Conservation (phyloP, 2,329 filamentous ascomycete species). For the Colletotrichum cereale region DNA sequence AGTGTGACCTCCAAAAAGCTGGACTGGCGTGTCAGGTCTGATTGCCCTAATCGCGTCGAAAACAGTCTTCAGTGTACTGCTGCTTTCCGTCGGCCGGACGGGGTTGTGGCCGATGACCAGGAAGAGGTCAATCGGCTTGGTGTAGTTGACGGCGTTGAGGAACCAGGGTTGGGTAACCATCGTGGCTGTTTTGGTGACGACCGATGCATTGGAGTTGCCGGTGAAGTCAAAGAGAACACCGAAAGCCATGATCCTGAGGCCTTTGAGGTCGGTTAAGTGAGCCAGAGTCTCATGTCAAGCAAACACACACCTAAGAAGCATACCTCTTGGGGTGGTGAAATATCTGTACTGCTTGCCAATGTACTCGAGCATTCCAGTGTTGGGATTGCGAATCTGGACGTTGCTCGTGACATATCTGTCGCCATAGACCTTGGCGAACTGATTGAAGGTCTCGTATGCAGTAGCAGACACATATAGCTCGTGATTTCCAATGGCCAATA, state of each 20-base stretch:
- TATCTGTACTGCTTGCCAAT: slow-evolving; percentile 59
- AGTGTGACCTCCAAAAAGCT: slow-evolving; percentile 74
- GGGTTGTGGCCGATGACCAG: slow-evolving; percentile 75
- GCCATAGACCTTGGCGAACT: slow-evolving; percentile 69
- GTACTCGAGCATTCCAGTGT: slow-evolving; percentile 55
- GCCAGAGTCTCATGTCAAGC: not conserved
- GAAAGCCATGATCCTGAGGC: slow-evolving; percentile 59
- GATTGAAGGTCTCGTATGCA: slow-evolving; percentile 70
- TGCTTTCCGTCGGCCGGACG: slow-evolving; percentile 57
- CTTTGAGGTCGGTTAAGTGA: not conserved
- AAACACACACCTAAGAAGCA: not conserved
- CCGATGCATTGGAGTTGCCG: slow-evolving; percentile 71
- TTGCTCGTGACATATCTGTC: slow-evolving; percentile 61
- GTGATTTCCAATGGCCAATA: slow-evolving; percentile 67
- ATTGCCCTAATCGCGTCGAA: slow-evolving; percentile 69
- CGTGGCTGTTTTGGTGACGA: slow-evolving; percentile 66
- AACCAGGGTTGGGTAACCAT: slow-evolving; percentile 72
- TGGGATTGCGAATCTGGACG: slow-evolving; percentile 56
- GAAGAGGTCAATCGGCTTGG: slow-evolving; percentile 72
- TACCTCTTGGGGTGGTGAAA: slow-evolving; percentile 55
- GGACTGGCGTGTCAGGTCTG: slow-evolving; percentile 69
- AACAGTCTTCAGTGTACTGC: slow-evolving; percentile 59
- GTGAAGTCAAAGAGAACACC: slow-evolving; percentile 61
- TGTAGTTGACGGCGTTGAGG: slow-evolving; percentile 63
- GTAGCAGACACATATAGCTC: slow-evolving; percentile 74